Percentiles rank a stretch among this genome's conserved stretches.
These are phyloP conservation scores for Pezicula carpinea DNA, from an alignment of 2,329 filamentous ascomycete species.

Conservation along the genomic window DNA sequence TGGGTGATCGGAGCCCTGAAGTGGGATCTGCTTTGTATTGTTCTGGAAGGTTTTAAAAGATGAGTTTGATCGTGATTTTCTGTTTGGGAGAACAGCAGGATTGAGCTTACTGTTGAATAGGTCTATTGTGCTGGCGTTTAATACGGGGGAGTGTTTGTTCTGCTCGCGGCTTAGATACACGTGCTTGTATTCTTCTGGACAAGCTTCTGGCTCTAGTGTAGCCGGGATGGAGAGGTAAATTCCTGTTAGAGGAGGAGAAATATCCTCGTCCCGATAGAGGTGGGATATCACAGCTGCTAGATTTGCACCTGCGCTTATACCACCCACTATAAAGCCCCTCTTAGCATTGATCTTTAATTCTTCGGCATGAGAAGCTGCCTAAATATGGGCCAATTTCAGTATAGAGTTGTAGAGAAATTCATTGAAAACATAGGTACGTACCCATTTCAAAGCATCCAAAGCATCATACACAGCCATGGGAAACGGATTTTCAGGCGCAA, in stretches of 20 bases:
- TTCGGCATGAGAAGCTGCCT: constrained; percentile 33
- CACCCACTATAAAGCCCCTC: constrained; percentile 44
- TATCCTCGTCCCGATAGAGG: constrained; percentile 34
- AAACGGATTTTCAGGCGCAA: constrained; percentile 43
- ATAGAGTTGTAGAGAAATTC: background rate
- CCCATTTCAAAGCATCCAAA: constrained; percentile 42
- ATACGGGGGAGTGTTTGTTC: constrained; percentile 33
- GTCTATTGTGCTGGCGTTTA: constrained; percentile 25
- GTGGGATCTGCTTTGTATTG: constrained; percentile 26
- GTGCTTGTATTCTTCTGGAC: constrained; percentile 33
- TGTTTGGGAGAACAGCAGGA: background rate
- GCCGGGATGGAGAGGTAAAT: constrained; percentile 40
- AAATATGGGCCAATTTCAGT: too few relatives aligned
- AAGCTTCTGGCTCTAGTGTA: background rate
- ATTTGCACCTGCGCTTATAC: constrained; percentile 41
- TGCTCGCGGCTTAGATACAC: constrained; percentile 37
- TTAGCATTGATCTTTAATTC: constrained; percentile 35
- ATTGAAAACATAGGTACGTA: constrained; percentile 11
- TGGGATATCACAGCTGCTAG: constrained; percentile 35
- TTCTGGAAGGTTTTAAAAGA: constrained; percentile 4
- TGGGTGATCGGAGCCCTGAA: constrained; percentile 28
- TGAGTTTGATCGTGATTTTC: background rate
- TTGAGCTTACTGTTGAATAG: constrained; percentile 20
- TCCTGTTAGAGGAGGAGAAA: constrained; percentile 41
- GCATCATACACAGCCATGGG: constrained; percentile 38